Base-by-base conservation (phyloP, 805 yeast genomes). In the Candida hungchunana region DNA sequence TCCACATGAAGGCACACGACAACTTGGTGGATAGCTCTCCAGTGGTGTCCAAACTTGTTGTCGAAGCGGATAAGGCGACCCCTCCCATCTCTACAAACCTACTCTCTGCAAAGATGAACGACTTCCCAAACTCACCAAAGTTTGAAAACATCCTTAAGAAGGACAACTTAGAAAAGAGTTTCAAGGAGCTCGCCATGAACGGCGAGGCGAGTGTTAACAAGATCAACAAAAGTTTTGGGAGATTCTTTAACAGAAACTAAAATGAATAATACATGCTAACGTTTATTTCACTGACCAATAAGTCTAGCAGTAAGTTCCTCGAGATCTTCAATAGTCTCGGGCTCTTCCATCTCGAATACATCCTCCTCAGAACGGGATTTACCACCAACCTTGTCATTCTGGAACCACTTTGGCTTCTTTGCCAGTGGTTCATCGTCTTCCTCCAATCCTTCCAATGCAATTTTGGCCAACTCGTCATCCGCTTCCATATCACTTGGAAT, bases 301-400 rank as follows among this genome's bases (percentile, higher is more conserved):
- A 72, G 58, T 50, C 60, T 67, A 17, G 71, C 72, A 3, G 95
- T 80, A 64, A 86, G 73, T 32, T 94, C 88, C 67, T 93, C 98
- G 60, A 93, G 72, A 55, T 93, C 98, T 59, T 87, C 96, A 58
- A 93, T 67, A 13, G 95, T 83, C 52, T 86, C 83, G 12, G 97
- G 97, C 51, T 79, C 85, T 49, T 85, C 94, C 30, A 85, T 68
- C 63, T 89, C 96, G 42, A 84, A 65, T 13, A 58, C 58, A 15
- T 53, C 62, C 0, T 49, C 55, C 17, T 35, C 42, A 15, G 21
- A 29, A 16, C 37, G 45, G 11, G 48, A 48, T 33, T 53, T 56
- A 22, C 60, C 62, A 28, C 58, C 55, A 22, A 50, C 43, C 30
- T 50, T 52, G 27, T 62, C 63, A 30, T 57, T 59, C 43, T 64